phyloP scores from a whole-genome alignment of 83 land plant genomes.

The Picea abies region DNA sequence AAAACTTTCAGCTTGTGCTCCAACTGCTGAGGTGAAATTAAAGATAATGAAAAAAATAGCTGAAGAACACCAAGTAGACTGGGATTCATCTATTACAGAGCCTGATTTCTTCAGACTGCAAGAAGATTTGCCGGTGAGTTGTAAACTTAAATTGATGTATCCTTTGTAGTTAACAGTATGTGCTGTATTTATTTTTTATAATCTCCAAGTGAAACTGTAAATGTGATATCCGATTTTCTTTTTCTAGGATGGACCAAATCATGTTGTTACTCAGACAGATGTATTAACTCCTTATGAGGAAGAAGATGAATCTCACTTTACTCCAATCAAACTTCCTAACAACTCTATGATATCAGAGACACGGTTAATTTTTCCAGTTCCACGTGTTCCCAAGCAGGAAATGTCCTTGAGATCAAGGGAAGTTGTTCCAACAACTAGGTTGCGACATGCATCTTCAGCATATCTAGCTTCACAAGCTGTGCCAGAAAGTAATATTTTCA shows the following conservation, averaged over 20 bases:
- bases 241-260: constrained; percentile 58
- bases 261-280: constrained; percentile 33
- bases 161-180: neutral
- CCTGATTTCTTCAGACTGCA: constrained; percentile 58
- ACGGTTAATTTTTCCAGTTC: constrained; percentile 25
- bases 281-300: constrained; percentile 45
- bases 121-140: constrained; percentile 74
- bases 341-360: constrained; percentile 34
- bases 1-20: constrained; percentile 66
- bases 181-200: neutral
- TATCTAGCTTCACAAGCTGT: neutral
- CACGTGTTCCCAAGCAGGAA: constrained; percentile 49
- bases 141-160: neutral
- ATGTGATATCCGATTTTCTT: neutral
- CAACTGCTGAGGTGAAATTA: constrained; percentile 62
- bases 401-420: constrained; percentile 12
- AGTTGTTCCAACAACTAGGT: constrained; percentile 8
- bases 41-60: constrained; percentile 78
- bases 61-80: constrained; percentile 68
- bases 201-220: neutral
- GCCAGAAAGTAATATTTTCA: neutral
- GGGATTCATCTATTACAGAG: constrained; percentile 70
- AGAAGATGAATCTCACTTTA: constrained; percentile 29
- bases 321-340: constrained; percentile 15
- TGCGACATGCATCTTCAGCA: neutral